phyloP scores from a whole-genome alignment of 495 filamentous ascomycete genomes.

The Terfezia boudieri region DNA sequence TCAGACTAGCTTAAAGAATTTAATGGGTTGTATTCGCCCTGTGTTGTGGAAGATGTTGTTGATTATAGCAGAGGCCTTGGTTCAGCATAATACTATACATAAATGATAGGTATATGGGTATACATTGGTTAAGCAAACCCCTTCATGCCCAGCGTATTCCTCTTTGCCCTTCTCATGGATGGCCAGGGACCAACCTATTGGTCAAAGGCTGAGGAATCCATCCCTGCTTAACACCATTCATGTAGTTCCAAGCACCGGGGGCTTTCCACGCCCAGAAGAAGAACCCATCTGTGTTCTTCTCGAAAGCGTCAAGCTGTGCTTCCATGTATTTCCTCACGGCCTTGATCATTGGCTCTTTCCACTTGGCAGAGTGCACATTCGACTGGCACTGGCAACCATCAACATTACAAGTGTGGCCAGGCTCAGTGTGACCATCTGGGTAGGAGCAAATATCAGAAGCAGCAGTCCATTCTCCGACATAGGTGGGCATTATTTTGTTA shows the following conservation, averaged over 20 bases:
- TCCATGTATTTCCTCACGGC: conserved; percentile 23
- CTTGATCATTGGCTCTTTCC: conserved; percentile 20
- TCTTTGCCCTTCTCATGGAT: neutral
- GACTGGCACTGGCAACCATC: conserved; percentile 18
- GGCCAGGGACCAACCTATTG: conserved; percentile 15
- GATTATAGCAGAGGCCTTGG: no score
- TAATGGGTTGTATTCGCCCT: no score
- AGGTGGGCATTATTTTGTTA: conserved; percentile 16
- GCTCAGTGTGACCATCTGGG: conserved; percentile 15
- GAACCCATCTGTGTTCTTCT: conserved; percentile 19
- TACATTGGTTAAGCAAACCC: no score
- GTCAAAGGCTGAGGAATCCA: conserved; percentile 22
- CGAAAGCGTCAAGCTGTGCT: conserved; percentile 23
- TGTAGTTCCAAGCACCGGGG: conserved; percentile 22
- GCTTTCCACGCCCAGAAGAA: conserved; percentile 24
- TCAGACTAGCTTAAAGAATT: no score
- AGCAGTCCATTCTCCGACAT: conserved; percentile 23
- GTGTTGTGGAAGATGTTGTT: no score
- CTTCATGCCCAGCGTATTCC: neutral
- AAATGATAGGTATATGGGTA: no score
- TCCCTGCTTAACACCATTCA: conserved; percentile 20
- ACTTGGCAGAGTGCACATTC: conserved; percentile 13
- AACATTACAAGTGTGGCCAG: conserved; percentile 10
- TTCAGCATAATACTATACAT: no score
- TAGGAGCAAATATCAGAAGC: conserved; percentile 21